These are phyloP conservation scores for Letharia lupina DNA, from an alignment of 495 filamentous ascomycete genomes.

Conservation along the genomic window DNA sequence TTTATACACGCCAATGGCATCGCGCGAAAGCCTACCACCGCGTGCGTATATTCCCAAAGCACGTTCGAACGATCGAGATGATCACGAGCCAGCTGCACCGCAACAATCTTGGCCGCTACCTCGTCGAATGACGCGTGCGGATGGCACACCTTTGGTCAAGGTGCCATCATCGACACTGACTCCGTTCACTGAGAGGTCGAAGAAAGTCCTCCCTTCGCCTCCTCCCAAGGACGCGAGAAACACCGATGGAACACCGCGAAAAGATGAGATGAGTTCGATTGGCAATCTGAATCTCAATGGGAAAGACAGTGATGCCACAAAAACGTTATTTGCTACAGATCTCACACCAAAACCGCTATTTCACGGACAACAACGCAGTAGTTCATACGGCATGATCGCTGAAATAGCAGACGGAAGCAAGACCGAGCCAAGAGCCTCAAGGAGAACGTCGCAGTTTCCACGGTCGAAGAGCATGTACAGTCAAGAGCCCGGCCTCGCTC, in stretches of 20 bases:
- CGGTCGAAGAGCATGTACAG: slow-evolving; percentile 26
- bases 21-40: slow-evolving; percentile 32
- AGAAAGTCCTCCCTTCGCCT: not conserved
- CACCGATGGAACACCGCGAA: no score
- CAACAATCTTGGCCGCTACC: slow-evolving; percentile 23
- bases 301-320: not conserved
- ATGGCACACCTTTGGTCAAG: slow-evolving; percentile 10
- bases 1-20: slow-evolving; percentile 38
- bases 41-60: slow-evolving; percentile 10
- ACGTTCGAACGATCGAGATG: not conserved
- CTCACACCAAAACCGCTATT: slow-evolving; percentile 25
- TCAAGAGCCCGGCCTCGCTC: slow-evolving; percentile 35
- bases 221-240: not conserved
- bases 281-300: not conserved
- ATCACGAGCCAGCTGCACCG: slow-evolving; percentile 2
- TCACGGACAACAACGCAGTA: slow-evolving; percentile 22
- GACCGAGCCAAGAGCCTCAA: slow-evolving; percentile 6
- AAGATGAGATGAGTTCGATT: not conserved
- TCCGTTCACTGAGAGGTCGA: slow-evolving; percentile 1
- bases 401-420: not conserved
- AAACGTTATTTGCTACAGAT: not conserved
- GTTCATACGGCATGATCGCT: slow-evolving; percentile 13
- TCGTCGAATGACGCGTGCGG: slow-evolving; percentile 20
- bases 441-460: slow-evolving; percentile 6
- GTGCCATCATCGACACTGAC: slow-evolving; percentile 1